Conservation (phyloP, 345 rosid genomes). For the Syzygium aqueum region DNA sequence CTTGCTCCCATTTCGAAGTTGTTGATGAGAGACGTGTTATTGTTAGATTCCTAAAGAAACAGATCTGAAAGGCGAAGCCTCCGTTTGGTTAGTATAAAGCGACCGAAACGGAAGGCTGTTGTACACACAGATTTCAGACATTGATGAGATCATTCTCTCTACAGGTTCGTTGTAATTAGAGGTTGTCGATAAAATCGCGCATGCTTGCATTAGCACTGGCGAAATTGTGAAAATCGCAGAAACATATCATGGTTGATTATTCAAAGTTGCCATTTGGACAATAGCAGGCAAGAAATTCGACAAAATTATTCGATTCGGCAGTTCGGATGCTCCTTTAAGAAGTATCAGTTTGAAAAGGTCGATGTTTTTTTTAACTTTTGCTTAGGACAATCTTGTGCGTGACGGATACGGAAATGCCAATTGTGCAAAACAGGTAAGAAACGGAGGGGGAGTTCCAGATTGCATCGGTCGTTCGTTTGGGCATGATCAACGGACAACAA, state of each 20-base stretch:
- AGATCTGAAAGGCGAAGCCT: not conserved
- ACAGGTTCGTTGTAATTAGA: no score
- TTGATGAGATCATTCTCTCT: no score
- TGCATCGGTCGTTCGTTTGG: not conserved
- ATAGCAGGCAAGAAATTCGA: not conserved
- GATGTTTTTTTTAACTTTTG: not conserved
- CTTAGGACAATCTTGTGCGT: not conserved
- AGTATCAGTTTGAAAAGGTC: not conserved
- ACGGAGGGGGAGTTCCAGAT: not conserved
- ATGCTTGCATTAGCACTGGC: no score
- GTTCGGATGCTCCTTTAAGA: not conserved
- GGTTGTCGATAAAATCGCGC: no score
- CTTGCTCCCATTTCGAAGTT: not conserved
- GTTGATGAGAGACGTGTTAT: not conserved
- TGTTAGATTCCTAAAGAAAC: not conserved
- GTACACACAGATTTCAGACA: no score
- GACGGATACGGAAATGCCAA: not conserved
- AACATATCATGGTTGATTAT: not conserved
- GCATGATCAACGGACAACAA: accelerated
- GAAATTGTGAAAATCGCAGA: no score
- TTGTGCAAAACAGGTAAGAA: not conserved
- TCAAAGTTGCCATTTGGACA: not conserved
- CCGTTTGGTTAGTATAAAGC: not conserved
- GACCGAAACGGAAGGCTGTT: no score
- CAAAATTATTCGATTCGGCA: not conserved